Base-by-base conservation (phyloP, 495 filamentous ascomycete species). In the Penicillium verhagenii region DNA sequence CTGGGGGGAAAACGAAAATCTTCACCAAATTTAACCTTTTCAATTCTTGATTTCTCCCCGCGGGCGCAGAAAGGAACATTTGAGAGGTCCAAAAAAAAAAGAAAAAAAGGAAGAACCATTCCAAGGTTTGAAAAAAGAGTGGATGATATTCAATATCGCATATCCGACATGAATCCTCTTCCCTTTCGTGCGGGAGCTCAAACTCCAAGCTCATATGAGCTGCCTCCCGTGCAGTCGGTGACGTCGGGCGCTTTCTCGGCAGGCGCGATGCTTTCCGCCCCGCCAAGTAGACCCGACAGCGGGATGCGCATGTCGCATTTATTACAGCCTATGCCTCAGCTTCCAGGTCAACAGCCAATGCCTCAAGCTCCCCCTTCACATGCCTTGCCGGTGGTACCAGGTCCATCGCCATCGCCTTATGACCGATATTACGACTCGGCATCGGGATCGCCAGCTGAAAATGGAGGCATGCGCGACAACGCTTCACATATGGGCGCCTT, bases 231-330 rank as follows among this genome's bases (percentile, higher is more conserved):
- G 45, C 73, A 75, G 48, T 67, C 72, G 29, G 71, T 74, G 49
- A 72, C 72, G 21, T 72, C 72, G 54, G 59, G 65, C 37, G 66
- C 71, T 26, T 74, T 72, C 21, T 58, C 67, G 26, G 61, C 64
- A n/a, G 62, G 62, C 33, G 52, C 65, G 37, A 53, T 75, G 39
- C 69, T 72, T 40, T 74, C 76, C 57, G 72, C 73, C 59, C 74
- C 72, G 55, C 73, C 76, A 29, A 74, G 71, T 63, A 70, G 74
- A 50, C 72, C 74, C 3, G 67, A 66, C 45, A 75, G 73, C 52
- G 73, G 69, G 25, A 58, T 79, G 69, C 67, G 69, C 13, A 76
- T 78, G 75, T 57, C 73, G 11, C 74, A 78, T 68, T 53, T 77
- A 24, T 46, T 78, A 16, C 75, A 78, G 52, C 75, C 72, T 1